These are phyloP conservation scores for Mycena epipterygia DNA, from an alignment of 768 basidiomycete genomes.

Conservation along the genomic window DNA sequence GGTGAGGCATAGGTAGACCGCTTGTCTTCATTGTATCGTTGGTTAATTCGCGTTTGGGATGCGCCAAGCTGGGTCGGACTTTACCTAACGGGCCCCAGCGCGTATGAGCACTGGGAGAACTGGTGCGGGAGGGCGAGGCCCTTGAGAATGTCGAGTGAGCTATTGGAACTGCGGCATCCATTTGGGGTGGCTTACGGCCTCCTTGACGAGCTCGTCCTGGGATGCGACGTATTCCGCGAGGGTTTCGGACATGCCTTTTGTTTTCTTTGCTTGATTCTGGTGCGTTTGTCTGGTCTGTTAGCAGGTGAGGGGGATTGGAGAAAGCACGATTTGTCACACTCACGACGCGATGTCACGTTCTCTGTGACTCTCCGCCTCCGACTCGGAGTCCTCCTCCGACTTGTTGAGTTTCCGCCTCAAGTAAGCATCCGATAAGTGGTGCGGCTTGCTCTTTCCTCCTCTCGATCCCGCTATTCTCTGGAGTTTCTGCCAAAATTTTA, in stretches of 20 bases:
- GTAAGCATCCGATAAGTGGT: too few species aligned
- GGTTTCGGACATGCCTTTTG: constrained; percentile 10
- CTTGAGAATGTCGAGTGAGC: constrained; percentile 47
- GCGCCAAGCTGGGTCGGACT: constrained; percentile 11
- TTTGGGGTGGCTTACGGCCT: constrained; percentile 53
- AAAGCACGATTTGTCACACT: background rate
- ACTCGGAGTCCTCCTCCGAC: too few species aligned
- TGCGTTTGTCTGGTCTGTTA: background rate
- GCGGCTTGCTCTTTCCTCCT: too few species aligned
- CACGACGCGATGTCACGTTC: background rate
- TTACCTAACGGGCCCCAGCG: constrained; percentile 67
- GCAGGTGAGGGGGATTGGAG: background rate
- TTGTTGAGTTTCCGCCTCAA: too few species aligned
- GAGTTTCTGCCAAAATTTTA: too few species aligned
- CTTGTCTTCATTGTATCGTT: constrained; percentile 67
- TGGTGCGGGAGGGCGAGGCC: constrained; percentile 71
- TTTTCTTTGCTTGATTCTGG: background rate
- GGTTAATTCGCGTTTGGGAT: constrained; percentile 28
- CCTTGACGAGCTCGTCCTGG: constrained; percentile 63
- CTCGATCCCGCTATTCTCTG: too few species aligned
- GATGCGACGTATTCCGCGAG: constrained; percentile 61
- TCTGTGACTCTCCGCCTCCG: background rate
- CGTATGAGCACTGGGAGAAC: constrained; percentile 76
- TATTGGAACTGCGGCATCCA: constrained; percentile 41
- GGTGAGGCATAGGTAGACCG: constrained; percentile 85